Base-by-base conservation (phyloP, 1,284 basidiomycete genomes). In the Kalmanozyma brasiliensis region DNA sequence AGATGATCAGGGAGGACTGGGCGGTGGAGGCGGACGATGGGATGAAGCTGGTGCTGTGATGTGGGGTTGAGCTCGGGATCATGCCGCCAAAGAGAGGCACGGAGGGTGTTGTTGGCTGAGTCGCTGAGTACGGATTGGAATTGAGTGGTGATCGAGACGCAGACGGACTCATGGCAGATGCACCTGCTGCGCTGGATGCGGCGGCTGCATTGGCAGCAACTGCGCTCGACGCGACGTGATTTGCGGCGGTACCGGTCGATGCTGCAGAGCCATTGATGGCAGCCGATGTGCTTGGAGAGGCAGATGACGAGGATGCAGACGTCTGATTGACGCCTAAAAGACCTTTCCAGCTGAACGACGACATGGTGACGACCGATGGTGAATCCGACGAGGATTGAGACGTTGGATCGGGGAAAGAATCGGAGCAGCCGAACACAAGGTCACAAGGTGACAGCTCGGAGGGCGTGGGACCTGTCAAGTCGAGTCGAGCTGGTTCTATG, bases 341-440 rank as follows among this genome's bases (percentile, higher is more conserved):
- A 36, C 74, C 71, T 49, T 75, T 76, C 77, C 77, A 79, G 32
- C 71, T 76, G 55, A 79, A 80, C 16, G 78, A 80, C 78, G n/a
- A n/a, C n/a, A n/a, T n/a, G n/a, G n/a, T n/a, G n/a, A n/a, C n/a
- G n/a, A n/a, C n/a, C n/a, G n/a, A n/a, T n/a, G n/a, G n/a, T n/a
- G n/a, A n/a, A n/a, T n/a, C n/a, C n/a, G n/a, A n/a, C n/a, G n/a
- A n/a, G n/a, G n/a, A n/a, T n/a, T n/a, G n/a, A n/a, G n/a, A n/a
- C n/a, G n/a, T n/a, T n/a, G n/a, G n/a, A n/a, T n/a, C n/a, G n/a
- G n/a, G n/a, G n/a, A n/a, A n/a, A n/a, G n/a, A n/a, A n/a, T n/a
- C n/a, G n/a, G n/a, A n/a, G n/a, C n/a, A n/a, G n/a, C n/a, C n/a
- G n/a, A n/a, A n/a, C n/a, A n/a, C n/a, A n/a, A n/a, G n/a, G 19